Percentiles rank a stretch among this genome's conserved stretches.
phyloP scores from a whole-genome alignment of 1,284 basidiomycete genomes.

The Moesziomyces sp. region DNA sequence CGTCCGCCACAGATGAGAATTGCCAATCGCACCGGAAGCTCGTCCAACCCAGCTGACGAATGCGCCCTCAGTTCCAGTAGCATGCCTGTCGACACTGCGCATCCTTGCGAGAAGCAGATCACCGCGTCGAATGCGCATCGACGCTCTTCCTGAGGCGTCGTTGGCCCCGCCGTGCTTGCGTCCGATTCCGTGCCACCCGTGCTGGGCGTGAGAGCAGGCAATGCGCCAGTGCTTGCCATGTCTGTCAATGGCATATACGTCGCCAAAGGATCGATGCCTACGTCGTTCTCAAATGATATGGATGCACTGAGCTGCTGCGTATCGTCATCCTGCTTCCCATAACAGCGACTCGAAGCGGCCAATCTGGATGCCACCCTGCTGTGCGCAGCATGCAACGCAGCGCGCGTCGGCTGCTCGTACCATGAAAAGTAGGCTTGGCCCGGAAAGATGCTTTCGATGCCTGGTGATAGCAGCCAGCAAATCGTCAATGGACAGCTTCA shows the following conservation, averaged over 20 bases:
- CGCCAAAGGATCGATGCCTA: too few relatives aligned
- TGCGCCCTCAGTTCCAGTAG: slow-evolving; percentile 13
- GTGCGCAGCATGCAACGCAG: slow-evolving; percentile 20
- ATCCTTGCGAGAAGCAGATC: slow-evolving; percentile 52
- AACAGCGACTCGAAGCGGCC: neutral
- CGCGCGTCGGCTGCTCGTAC: slow-evolving; percentile 37
- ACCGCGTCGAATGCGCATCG: slow-evolving; percentile 23
- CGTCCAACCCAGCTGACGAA: neutral
- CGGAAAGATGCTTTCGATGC: slow-evolving; percentile 44
- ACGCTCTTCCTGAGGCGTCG: slow-evolving; percentile 12
- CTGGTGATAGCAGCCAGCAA: neutral
- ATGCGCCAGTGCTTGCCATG: too few relatives aligned
- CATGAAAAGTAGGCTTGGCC: slow-evolving; percentile 35
- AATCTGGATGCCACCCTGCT: slow-evolving; percentile 15
- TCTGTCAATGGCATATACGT: too few relatives aligned
- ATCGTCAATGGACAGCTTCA: neutral
- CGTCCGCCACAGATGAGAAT: slow-evolving; percentile 44
- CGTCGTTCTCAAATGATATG: too few relatives aligned
- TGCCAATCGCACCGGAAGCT: slow-evolving; percentile 23
- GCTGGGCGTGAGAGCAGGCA: neutral
- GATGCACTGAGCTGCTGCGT: too few relatives aligned
- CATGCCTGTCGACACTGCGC: slow-evolving; percentile 39
- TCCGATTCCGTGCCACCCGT: slow-evolving; percentile 19
- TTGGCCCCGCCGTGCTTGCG: slow-evolving; percentile 16
- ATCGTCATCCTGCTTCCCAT: too few relatives aligned